Percentiles rank a stretch among this genome's conserved stretches.
phyloP scores from a whole-genome alignment of 2,329 filamentous ascomycete genomes.

The Fusarium longipes region DNA sequence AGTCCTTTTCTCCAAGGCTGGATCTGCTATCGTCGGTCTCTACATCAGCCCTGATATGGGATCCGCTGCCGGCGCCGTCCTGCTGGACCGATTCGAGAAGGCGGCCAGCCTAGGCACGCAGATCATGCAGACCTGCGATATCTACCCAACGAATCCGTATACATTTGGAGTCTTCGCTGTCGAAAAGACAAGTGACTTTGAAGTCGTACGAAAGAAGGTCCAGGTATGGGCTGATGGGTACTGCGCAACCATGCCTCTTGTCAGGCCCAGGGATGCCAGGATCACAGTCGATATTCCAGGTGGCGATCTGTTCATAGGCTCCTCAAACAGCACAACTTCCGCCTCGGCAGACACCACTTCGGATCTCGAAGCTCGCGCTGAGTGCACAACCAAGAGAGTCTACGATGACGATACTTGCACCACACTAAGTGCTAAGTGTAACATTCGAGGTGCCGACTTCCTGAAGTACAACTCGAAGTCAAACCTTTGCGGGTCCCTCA shows the following conservation, averaged over 20 bases:
- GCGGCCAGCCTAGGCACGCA: background rate
- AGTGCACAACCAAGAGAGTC: background rate
- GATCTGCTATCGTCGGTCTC: background rate
- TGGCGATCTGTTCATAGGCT: background rate
- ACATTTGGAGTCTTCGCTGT: background rate
- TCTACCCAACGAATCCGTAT: background rate
- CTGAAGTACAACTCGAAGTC: slow-evolving; percentile 50
- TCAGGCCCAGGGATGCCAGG: background rate
- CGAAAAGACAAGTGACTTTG: background rate
- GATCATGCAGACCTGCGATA: background rate
- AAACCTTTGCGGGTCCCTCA: too few relatives aligned
- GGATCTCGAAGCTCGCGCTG: background rate
- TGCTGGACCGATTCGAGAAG: background rate
- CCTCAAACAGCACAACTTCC: background rate
- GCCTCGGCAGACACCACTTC: background rate
- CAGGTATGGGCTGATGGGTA: background rate
- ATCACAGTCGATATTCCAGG: background rate
- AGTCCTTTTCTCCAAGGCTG: background rate
- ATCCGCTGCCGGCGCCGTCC: background rate
- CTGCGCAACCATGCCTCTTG: background rate
- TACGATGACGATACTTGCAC: slow-evolving; percentile 50
- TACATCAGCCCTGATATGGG: background rate
- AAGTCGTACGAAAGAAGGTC: background rate
- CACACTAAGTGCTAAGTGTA: slow-evolving; percentile 50
- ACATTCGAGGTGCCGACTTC: slow-evolving; percentile 51